These are phyloP conservation scores for Leccinum variicolor DNA, from an alignment of 768 basidiomycete genomes.

Conservation along the genomic window DNA sequence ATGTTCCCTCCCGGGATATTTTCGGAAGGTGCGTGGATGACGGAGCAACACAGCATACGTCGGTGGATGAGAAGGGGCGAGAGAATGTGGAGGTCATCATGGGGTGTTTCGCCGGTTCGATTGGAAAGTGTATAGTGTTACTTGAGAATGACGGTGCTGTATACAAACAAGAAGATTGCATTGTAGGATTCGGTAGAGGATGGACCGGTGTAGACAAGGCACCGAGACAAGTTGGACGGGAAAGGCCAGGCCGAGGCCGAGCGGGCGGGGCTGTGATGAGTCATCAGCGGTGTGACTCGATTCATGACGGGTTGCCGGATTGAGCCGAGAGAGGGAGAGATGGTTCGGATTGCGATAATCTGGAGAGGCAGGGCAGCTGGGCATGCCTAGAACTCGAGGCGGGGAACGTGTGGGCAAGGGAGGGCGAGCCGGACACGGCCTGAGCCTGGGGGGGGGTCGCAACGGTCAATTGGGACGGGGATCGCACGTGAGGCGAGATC, in stretches of 20 bases:
- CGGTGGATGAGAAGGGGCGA: slow-evolving; percentile 18
- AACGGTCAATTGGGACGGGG: slow-evolving; percentile 8
- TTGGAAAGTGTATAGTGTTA: neutral
- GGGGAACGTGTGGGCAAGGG: slow-evolving; percentile 26
- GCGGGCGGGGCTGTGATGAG: slow-evolving; percentile 1
- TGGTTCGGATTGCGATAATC: slow-evolving; percentile 31
- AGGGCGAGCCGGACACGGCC: slow-evolving; percentile 10
- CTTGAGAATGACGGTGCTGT: neutral
- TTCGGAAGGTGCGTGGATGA: neutral
- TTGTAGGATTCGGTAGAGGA: neutral
- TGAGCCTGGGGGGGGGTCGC: neutral
- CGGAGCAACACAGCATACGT: slow-evolving; percentile 16
- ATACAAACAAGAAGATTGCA: neutral
- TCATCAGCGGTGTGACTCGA: slow-evolving; percentile 17
- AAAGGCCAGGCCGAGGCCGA: slow-evolving; percentile 4
- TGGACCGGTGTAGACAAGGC: slow-evolving; percentile 2
- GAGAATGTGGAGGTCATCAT: neutral
- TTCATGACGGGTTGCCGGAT: neutral
- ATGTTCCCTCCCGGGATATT: neutral
- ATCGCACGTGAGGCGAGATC: slow-evolving; percentile 29
- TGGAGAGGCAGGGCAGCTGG: slow-evolving; percentile 2
- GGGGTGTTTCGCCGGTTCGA: neutral
- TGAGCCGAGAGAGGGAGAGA: neutral
- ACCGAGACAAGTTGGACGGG: slow-evolving; percentile 15
- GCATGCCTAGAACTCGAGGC: slow-evolving; percentile 30